A percentile compares a stretch with the other conserved stretches of the same genome.
phyloP scores from a whole-genome alignment of 2,329 filamentous ascomycete species.

The Incumbomyces delicatus region DNA sequence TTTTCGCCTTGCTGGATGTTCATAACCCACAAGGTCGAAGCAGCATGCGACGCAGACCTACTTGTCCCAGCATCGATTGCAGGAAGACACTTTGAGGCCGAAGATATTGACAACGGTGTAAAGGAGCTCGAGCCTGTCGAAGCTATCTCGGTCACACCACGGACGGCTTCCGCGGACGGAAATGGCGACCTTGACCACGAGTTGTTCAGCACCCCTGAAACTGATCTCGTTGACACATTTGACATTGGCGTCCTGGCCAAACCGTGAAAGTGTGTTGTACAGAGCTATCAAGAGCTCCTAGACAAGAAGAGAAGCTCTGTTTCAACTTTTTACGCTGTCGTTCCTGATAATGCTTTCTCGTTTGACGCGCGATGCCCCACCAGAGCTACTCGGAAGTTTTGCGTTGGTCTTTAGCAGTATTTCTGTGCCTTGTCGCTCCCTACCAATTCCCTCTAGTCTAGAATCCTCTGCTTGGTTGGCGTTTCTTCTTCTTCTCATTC shows the following conservation, averaged over 20 bases:
- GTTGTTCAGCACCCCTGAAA: not conserved
- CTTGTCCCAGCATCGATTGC: not conserved
- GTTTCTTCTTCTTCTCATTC: constrained; percentile 23
- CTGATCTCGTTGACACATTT: not conserved
- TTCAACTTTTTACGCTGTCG: not conserved
- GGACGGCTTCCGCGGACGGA: too few relatives aligned
- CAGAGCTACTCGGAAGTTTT: not conserved
- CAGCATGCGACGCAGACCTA: not conserved
- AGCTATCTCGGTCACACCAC: too few relatives aligned
- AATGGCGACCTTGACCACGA: too few relatives aligned
- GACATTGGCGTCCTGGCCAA: not conserved
- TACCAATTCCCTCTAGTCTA: constrained; percentile 2
- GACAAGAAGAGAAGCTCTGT: not conserved
- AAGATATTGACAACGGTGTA: not conserved
- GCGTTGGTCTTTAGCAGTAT: not conserved
- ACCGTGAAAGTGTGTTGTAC: not conserved
- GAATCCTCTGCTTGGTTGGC: constrained; percentile 1
- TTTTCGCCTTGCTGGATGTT: constrained; percentile 21
- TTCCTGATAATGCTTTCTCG: constrained; percentile 1
- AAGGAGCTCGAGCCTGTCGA: not conserved
- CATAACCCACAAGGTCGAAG: constrained; percentile 13
- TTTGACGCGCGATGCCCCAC: not conserved
- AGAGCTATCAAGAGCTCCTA: not conserved
- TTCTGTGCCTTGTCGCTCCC: not conserved
- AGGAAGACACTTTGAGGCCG: too few relatives aligned